These are phyloP conservation scores for Pythium guiyangense DNA, from an alignment of 352 stramenopile species.

Conservation along the genomic window DNA sequence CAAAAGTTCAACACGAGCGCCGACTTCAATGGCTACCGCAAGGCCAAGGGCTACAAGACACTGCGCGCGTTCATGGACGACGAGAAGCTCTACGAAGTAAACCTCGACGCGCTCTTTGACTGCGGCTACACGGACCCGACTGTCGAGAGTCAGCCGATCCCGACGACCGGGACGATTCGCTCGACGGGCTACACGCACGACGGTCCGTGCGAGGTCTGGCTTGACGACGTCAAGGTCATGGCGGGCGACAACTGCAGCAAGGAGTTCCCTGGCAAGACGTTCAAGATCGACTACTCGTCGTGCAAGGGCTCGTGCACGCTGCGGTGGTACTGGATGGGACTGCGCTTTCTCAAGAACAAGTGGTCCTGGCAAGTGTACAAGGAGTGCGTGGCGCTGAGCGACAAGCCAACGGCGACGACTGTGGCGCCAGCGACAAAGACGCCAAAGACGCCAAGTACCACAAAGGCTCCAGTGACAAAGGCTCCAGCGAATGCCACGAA, in stretches of 20 bases:
- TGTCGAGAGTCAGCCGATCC: constrained; percentile 38
- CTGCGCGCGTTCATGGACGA: constrained; percentile 55
- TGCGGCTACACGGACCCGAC: constrained; percentile 45
- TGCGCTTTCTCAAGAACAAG: constrained; percentile 37
- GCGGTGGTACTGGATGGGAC: constrained; percentile 36
- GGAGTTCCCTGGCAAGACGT: constrained; percentile 29
- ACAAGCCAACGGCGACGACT: constrained; percentile 4
- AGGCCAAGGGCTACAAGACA: constrained; percentile 31
- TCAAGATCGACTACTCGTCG: constrained; percentile 30
- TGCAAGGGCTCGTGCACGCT: constrained; percentile 32
- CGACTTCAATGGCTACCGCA: constrained; percentile 36
- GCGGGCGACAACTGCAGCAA: constrained; percentile 29
- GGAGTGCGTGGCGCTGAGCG: constrained; percentile 22
- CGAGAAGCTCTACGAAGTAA: constrained; percentile 42
- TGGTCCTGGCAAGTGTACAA: constrained; percentile 64
- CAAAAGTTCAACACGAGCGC: constrained; percentile 43
- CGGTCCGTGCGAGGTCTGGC: constrained; percentile 39
- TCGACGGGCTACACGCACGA: constrained; percentile 50
- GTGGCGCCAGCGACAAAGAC: constrained; percentile 3
- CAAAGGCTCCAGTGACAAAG: constrained; percentile 1
- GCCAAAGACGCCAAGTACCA: neutral
- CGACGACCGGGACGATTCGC: constrained; percentile 24
- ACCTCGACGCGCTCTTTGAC: constrained; percentile 42
- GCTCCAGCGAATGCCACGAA: no score
- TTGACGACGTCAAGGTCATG: constrained; percentile 27